phyloP scores from a whole-genome alignment of 768 basidiomycete genomes.

The Tylopilus subfusipes region DNA sequence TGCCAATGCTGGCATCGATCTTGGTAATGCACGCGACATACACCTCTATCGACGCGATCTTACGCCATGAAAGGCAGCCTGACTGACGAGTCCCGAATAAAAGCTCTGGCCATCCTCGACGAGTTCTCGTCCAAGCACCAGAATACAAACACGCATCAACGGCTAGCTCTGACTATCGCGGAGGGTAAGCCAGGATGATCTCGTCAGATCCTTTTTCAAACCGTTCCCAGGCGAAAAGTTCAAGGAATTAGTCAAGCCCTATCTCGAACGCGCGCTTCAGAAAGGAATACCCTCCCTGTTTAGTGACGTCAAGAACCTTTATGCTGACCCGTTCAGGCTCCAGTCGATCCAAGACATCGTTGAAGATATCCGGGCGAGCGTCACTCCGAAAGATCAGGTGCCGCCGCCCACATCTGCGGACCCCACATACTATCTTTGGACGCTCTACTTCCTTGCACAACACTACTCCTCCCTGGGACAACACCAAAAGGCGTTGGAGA shows the following conservation, averaged over 20 bases:
- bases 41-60: conserved; percentile 6
- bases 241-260: conserved; percentile 55
- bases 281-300: conserved; percentile 94
- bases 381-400: conserved; percentile 35
- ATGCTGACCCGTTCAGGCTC: conserved; percentile 61
- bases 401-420: conserved; percentile 29
- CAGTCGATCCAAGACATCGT: conserved; percentile 65
- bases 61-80: conserved; percentile 34
- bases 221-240: conserved; percentile 58
- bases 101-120: conserved; percentile 55
- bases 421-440: conserved; percentile 90
- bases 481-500: conserved; percentile 47
- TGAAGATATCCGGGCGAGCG: conserved; percentile 43
- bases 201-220: not conserved
- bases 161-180: conserved; percentile 69
- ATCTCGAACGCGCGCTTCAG: conserved; percentile 64
- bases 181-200: conserved; percentile 35
- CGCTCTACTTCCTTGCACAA: conserved; percentile 91
- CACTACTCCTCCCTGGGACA: conserved; percentile 68
- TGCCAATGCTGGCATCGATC: conserved; percentile 55
- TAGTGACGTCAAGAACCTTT: conserved; percentile 85
- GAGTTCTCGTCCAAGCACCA: conserved; percentile 63
- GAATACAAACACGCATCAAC: conserved; percentile 63
- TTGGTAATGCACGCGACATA: conserved; percentile 45
- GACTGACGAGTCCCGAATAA: conserved; percentile 46